Evolutionary conservation across 116 monocot genomes (phyloP).

Genomic region (Dioscorea cayenensis): DNA sequence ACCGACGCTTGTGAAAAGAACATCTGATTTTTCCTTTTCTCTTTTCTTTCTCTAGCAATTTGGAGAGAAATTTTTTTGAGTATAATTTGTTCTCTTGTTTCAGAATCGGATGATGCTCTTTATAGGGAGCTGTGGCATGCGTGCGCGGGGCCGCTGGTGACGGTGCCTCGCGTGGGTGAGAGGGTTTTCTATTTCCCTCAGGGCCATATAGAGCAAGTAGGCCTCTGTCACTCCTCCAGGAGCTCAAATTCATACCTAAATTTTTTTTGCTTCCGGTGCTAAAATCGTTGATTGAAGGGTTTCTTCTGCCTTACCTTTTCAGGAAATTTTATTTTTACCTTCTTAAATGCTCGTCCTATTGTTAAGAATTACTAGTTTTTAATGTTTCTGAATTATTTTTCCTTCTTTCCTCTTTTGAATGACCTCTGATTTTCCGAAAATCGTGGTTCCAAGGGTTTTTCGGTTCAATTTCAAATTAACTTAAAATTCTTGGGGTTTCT

Average conservation of each 20-base stretch:
- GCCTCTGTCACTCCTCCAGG: not conserved
- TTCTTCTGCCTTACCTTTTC: not conserved
- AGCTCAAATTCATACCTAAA: not conserved
- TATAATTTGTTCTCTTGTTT: not conserved
- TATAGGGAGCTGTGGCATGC: slow-evolving; percentile 70
- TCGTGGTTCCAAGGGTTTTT: too few relatives aligned
- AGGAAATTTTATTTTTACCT: not conserved
- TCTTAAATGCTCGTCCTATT: too few relatives aligned
- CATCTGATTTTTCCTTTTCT: not conserved
- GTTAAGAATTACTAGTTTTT: too few relatives aligned
- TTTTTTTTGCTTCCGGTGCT: not conserved
- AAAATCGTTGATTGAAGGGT: not conserved
- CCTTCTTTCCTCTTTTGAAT: too few relatives aligned
- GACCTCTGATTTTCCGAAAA: too few relatives aligned
- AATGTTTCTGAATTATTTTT: too few relatives aligned
- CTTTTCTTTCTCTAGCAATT: not conserved
- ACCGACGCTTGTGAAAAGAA: too few relatives aligned
- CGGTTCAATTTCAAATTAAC: too few relatives aligned
- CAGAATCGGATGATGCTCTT: slow-evolving; percentile 46
- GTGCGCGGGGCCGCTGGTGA: slow-evolving; percentile 78
- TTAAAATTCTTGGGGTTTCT: too few relatives aligned
- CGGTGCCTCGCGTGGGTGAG: slow-evolving; percentile 52
- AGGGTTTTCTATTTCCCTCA: slow-evolving; percentile 80
- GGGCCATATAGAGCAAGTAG: slow-evolving; percentile 76
- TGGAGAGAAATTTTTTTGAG: not conserved